These are phyloP conservation scores for Aspergillus tanneri DNA, from an alignment of 2,329 filamentous ascomycete species.

Conservation along the genomic window DNA sequence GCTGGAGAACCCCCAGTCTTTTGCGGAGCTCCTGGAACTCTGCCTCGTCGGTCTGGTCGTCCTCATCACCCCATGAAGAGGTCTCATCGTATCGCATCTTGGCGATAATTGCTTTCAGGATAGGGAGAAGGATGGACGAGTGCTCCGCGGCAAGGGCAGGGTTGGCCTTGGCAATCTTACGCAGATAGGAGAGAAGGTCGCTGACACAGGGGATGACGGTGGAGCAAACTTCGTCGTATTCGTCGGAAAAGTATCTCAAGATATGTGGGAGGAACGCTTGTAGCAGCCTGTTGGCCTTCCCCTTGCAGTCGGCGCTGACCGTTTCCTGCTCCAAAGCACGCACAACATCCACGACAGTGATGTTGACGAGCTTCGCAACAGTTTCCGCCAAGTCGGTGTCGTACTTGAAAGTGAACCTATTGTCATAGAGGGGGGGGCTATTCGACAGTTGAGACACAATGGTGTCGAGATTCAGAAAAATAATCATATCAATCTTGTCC, in stretches of 20 bases:
- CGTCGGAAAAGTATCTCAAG: conserved; percentile 92
- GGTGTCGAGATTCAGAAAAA: conserved; percentile 80
- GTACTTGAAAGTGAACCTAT: conserved; percentile 78
- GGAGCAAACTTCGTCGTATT: conserved; percentile 97
- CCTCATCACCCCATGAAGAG: conserved; percentile 86
- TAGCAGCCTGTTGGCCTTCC: conserved; percentile 76
- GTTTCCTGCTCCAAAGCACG: conserved; percentile 73
- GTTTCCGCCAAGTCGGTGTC: conserved; percentile 94
- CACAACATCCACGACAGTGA: conserved; percentile 80
- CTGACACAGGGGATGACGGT: conserved; percentile 91
- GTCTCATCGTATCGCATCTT: conserved; percentile 99
- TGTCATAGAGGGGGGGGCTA: conserved; percentile 76
- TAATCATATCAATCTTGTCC: conserved; percentile 92
- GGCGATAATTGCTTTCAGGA: conserved; percentile 84
- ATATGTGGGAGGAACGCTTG: conserved; percentile 82
- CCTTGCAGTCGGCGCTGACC: conserved; percentile 61
- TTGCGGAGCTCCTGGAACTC: conserved; percentile 96
- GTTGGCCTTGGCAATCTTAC: conserved; percentile 68
- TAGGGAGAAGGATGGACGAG: conserved; percentile 77
- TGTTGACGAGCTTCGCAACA: conserved; percentile 94
- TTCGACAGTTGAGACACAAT: conserved; percentile 83
- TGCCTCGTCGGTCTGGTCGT: conserved; percentile 92
- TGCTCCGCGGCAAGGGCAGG: conserved; percentile 70
- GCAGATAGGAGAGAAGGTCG: conserved; percentile 85
- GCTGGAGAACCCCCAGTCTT: conserved; percentile 83